Base-by-base conservation (phyloP, 2,329 filamentous ascomycete genomes). In the Geosmithia morbida region DNA sequence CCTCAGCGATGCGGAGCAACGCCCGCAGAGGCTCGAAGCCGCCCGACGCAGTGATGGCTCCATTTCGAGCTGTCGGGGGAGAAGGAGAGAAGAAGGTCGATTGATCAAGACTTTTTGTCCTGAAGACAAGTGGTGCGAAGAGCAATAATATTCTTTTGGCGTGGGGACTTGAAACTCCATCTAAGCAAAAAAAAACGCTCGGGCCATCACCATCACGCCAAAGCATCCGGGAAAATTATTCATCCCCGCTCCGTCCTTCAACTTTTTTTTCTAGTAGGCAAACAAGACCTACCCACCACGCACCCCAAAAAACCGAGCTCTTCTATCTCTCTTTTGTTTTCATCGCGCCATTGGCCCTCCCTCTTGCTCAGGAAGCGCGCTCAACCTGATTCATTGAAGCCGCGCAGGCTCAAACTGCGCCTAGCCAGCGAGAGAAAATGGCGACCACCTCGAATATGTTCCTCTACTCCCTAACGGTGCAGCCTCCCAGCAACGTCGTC, bases 371-470 rank as follows among this genome's bases (percentile, higher is more conserved):
- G 41, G 26, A 22, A 44, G 19, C 26, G 18, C 19, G 43, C 43
- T 44, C 40, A 20, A 20, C 19, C 26, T 20, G 6, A 43, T 13
- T 26, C 18, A 20, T 44, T 20, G 60, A 54, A 62, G 67, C 68
- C 67, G 67, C 66, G 68, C 70, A 69, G 70, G 68, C 67, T 67
- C 56, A 60, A 26, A 61, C 68, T 70, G 69, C 68, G 68, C 66
- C 61, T 59, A 65, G 59, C 60, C 60, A 37, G 33, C 33, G 33
- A 37, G 66, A 59, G 61, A 75, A 61, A 62, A 97, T 97, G 92
- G 90, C 92, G 71, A 94, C 89, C 63, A 96, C 90, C 51, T 96
- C 89, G 55, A 90, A 90, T 65, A 94, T 96, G 87, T 96, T 96
- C 66, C 82, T 98, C 70, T 98, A 98, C 71, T 92, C 87, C 59